Base-by-base conservation (phyloP, 805 yeast genomes). In the Kazachstania viticola region DNA sequence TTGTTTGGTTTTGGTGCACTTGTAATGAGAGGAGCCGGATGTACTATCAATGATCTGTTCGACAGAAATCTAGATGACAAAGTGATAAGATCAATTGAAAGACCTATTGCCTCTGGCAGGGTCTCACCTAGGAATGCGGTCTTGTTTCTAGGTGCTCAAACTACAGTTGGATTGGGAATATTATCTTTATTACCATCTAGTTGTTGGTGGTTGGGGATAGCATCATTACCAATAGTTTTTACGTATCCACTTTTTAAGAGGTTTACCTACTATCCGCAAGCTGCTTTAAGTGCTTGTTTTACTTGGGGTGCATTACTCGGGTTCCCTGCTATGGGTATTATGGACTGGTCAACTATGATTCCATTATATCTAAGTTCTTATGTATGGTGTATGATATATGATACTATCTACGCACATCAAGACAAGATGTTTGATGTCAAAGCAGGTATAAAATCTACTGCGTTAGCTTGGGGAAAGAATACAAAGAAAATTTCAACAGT, bases 11-110 rank as follows among this genome's bases (percentile, higher is more conserved):
- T 79, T 4, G 99, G 99, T 11, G 71, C 96, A 0, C 48, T 87
- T 25, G 66, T 88, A 13, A 91, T 93, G 94, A 71, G 99, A 55
- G 95, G 97, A 17, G 96, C 95, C 2, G 99, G 98, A 0, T 91
- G 99, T 54, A 87, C 95, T 0, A 77, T 91, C 34, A 91, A 91
- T 53, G 99, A 91, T 56, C 64, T 88, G 28, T 64, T 78, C 51
- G 99, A 91, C 52, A 64, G 84, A 32, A 67, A 88, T 37, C 63
- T 87, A 30, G 99, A 91, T 49, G 66, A 69, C 40, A 71, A 84
- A 54, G 98, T 91, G 3, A 79, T 79, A 7, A 69, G 99, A 41
- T 88, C 97, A 3, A 71, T 76, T 30, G 83, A 77, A 48, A 65
- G 99, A 48, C 99, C 99, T n/a, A 67, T 91, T 30, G 87, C 99